Base-by-base conservation (phyloP, 495 filamentous ascomycete species). In the Aspergillus sparsus region DNA sequence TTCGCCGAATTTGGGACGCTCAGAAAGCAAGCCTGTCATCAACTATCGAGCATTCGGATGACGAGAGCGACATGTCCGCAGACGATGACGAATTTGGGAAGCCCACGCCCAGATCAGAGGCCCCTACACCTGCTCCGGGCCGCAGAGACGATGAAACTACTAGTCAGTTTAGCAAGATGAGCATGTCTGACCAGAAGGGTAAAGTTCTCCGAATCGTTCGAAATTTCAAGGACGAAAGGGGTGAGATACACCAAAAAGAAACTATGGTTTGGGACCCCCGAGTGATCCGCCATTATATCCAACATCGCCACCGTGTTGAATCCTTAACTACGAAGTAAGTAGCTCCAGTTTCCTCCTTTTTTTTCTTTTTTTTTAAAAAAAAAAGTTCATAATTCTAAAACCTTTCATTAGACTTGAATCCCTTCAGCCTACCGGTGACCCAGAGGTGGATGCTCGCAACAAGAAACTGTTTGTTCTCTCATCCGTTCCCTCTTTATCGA, bases 1-100 rank as follows among this genome's bases (percentile, higher is more conserved):
- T 98, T 57, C 85, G 85, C 18, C 83, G 86, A 15, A 96, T 98
- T 59, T 99, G 94, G 94, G 85, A 89, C 33, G 82, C 88, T 45
- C 94, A 99, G 71, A 88, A 88, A 67, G 78, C 82, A 21, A 93
- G 87, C 58, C 74, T 99, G 8, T 86, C 86, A 0, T 87, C 86
- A 7, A 83, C 74, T 1, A 69, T 84, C 13, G 86, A 88, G 61
- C 81, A 82, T 52, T 84, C 84, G 0, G 87, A 89, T 54, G 67
- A 74, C 10, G 85, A 88, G 15, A 79, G 80, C 31, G 85, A 89
- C 53, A 83, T 87, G 34, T 90, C 94, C 54, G 84, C 87, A 45
- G 86, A 85, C 42, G 79, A 86, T 2, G 85, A 87, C 21, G 84
- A 85, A 1, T 85, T 87, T 72, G 81, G 79, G 66, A 79, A 77